Evolutionary conservation across 441 rosid species (phyloP).

Genomic region (Pelargonium myrrhifolium): DNA sequence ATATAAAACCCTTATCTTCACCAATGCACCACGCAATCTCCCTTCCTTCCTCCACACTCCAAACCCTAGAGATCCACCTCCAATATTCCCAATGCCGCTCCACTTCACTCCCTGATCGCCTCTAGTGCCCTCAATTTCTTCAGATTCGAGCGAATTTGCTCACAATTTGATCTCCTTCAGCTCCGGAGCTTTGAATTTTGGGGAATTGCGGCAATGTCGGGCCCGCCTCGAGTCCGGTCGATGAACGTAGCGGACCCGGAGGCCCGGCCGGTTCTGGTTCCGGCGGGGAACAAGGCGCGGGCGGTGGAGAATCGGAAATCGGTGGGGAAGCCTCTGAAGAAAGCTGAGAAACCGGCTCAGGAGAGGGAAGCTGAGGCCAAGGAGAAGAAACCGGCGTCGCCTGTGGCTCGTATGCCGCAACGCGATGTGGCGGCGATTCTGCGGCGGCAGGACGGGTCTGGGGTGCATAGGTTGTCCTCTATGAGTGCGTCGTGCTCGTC

Average conservation of each 20-base stretch:
- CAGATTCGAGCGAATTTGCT: background rate
- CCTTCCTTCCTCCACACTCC: background rate
- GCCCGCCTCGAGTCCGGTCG: slow-evolving; percentile 42
- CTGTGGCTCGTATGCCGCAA: slow-evolving; percentile 13
- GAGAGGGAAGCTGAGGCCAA: slow-evolving; percentile 17
- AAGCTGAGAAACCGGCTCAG: slow-evolving; percentile 29
- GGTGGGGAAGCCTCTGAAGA: slow-evolving; percentile 21
- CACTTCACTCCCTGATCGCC: background rate
- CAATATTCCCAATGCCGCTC: background rate
- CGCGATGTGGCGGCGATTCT: slow-evolving; percentile 31
- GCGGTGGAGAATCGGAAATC: slow-evolving; percentile 17
- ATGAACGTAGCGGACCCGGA: slow-evolving; percentile 40
- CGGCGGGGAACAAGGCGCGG: slow-evolving; percentile 43
- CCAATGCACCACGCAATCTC: slow-evolving; percentile 8
- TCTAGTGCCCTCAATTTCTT: background rate
- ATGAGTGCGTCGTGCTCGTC: slow-evolving; percentile 45
- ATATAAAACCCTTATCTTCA: background rate
- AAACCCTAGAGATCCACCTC: background rate
- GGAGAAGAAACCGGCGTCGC: slow-evolving; percentile 23
- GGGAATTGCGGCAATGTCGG: slow-evolving; percentile 33
- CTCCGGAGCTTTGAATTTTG: background rate
- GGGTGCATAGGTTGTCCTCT: slow-evolving; percentile 21
- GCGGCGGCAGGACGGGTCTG: slow-evolving; percentile 28
- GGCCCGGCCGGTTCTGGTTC: slow-evolving; percentile 36
- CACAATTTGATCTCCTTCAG: background rate